Conservation (phyloP, 148 eudicot species). For the Vaccinium corymbosum region DNA sequence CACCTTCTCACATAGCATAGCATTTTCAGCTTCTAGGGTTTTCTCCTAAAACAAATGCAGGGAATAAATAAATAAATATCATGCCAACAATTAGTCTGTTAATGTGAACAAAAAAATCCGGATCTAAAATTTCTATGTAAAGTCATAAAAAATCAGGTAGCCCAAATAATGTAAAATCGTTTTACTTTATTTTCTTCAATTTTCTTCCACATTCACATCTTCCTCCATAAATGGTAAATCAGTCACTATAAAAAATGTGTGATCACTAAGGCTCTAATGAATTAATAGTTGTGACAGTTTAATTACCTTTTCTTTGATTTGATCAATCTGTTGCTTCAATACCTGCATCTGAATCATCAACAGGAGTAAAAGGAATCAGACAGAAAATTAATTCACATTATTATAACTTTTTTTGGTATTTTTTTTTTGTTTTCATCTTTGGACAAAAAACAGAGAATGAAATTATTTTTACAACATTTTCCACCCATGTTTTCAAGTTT, state of each 20-base stretch:
- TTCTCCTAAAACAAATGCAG: constrained; percentile 42
- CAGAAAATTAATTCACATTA: too few relatives aligned
- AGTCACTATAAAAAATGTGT: not conserved
- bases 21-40: constrained; percentile 56
- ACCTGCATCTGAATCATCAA: constrained; percentile 2
- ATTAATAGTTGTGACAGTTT: not conserved
- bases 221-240: not conserved
- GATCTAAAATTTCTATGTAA: not conserved
- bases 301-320: not conserved
- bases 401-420: not conserved
- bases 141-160: not conserved
- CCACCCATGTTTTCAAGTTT: too few relatives aligned
- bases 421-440: not conserved
- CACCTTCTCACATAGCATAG: constrained; percentile 50
- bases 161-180: not conserved
- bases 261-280: too few relatives aligned
- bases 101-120: not conserved
- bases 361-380: not conserved
- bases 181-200: not conserved
- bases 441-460: not conserved
- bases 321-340: not conserved
- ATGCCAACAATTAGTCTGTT: not conserved
- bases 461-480: too few relatives aligned
- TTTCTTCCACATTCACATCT: not conserved
- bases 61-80: not conserved